Conservation (phyloP, 345 rosid genomes). For the Bruguiera sexangula region DNA sequence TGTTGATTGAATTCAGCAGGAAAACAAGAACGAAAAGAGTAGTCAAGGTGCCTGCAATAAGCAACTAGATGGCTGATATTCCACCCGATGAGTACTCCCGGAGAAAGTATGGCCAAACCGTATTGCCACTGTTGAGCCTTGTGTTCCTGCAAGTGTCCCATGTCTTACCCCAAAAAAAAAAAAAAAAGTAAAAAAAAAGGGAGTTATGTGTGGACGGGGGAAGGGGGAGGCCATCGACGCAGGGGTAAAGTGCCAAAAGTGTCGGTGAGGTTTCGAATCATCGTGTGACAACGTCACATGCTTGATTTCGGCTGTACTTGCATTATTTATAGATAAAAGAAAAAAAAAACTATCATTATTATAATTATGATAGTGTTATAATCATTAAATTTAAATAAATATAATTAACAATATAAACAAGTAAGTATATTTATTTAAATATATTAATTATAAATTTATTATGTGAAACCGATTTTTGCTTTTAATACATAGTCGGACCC, state of each 20-base stretch:
- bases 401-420: too few species aligned
- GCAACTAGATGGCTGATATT: constrained; percentile 78
- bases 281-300: constrained; percentile 13
- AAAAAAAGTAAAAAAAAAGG: background rate
- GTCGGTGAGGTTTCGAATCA: constrained; percentile 14
- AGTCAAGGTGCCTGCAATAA: constrained; percentile 72
- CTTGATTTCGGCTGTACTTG: background rate
- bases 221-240: too few species aligned
- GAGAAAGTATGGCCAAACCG: constrained; percentile 90
- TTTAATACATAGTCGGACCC: too few species aligned
- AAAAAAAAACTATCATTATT: too few species aligned
- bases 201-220: background rate
- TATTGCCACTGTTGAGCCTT: too few species aligned
- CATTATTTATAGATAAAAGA: background rate
- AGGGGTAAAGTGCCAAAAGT: background rate
- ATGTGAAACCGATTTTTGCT: too few species aligned
- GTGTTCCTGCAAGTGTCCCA: too few species aligned
- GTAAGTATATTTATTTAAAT: too few species aligned
- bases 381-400: too few species aligned
- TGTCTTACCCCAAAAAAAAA: background rate
- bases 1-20: constrained; percentile 31
- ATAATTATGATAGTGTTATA: too few species aligned
- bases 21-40: constrained; percentile 67
- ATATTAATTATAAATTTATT: too few species aligned
- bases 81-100: constrained; percentile 85